phyloP scores from a whole-genome alignment of 2,329 filamentous ascomycete species.

The Xylaria arbuscula region DNA sequence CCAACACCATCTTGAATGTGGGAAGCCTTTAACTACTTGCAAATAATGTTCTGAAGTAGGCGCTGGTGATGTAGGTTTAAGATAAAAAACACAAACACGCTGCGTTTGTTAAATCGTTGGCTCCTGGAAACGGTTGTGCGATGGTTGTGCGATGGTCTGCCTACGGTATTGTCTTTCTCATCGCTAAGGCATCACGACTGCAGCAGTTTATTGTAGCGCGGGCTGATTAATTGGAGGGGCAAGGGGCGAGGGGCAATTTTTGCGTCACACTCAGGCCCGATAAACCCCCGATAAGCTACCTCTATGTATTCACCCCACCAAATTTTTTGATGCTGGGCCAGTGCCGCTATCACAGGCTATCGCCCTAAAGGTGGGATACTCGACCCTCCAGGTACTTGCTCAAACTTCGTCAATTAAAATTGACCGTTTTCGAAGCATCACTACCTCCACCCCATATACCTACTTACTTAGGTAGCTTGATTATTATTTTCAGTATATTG shows the following conservation, averaged over 20 bases:
- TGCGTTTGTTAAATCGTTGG: not conserved
- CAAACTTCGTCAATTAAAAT: slow-evolving; percentile 4
- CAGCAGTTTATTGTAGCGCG: slow-evolving; percentile 17
- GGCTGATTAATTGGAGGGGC: slow-evolving; percentile 57
- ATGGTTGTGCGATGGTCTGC: slow-evolving; percentile 14
- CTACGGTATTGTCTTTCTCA: not conserved
- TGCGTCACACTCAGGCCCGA: slow-evolving; percentile 44
- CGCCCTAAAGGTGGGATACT: not conserved
- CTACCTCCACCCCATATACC: not conserved
- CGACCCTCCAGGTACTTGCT: slow-evolving; percentile 12
- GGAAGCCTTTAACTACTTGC: not conserved
- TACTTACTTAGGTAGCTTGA: not conserved
- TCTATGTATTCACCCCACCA: slow-evolving; percentile 47
- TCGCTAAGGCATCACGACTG: slow-evolving; percentile 18
- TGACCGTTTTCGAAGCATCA: not conserved
- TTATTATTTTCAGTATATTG: not conserved
- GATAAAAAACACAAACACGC: not conserved
- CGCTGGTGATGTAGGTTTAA: not conserved
- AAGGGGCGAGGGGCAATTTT: slow-evolving; percentile 49
- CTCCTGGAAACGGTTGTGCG: not conserved
- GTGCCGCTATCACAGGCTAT: slow-evolving; percentile 14
- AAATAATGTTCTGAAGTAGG: not conserved
- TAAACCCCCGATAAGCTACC: slow-evolving; percentile 42
- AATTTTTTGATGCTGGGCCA: slow-evolving; percentile 41
- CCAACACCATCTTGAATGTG: slow-evolving; percentile 63